phyloP scores from a whole-genome alignment of 768 basidiomycete genomes.

The Lactarius pseudohatsudake region DNA sequence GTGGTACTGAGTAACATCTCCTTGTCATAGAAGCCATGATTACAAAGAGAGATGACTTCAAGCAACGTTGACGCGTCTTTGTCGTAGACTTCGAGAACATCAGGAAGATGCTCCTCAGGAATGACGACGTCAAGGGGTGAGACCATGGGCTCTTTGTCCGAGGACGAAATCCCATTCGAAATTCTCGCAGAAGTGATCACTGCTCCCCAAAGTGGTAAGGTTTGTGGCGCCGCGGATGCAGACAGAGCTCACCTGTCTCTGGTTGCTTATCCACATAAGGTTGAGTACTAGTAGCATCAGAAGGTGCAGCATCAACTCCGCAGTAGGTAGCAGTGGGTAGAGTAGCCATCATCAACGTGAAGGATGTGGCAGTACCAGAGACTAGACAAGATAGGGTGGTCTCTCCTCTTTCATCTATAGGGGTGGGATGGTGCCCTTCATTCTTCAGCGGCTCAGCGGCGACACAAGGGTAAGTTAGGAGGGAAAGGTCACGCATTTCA shows the following conservation, averaged over 20 bases:
- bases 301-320: neutral
- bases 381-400: too few relatives aligned
- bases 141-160: neutral
- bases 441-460: too few relatives aligned
- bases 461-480: too few relatives aligned
- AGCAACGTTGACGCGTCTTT: neutral
- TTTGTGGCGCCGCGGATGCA: too few relatives aligned
- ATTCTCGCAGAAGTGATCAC: neutral
- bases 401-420: too few relatives aligned
- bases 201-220: neutral
- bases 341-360: neutral
- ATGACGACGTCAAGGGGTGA: constrained; percentile 9
- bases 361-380: neutral
- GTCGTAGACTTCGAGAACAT: constrained; percentile 1
- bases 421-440: too few relatives aligned
- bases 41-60: too few relatives aligned
- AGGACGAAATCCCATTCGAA: neutral
- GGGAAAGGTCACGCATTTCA: too few relatives aligned
- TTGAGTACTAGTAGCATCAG: neutral
- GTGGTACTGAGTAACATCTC: too few relatives aligned
- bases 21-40: neutral
- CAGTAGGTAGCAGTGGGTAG: neutral
- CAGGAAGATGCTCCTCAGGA: constrained; percentile 15
- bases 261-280: neutral
- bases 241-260: neutral